Base-by-base conservation (phyloP, 2,329 filamentous ascomycete genomes). In the Amauroascus niger region DNA sequence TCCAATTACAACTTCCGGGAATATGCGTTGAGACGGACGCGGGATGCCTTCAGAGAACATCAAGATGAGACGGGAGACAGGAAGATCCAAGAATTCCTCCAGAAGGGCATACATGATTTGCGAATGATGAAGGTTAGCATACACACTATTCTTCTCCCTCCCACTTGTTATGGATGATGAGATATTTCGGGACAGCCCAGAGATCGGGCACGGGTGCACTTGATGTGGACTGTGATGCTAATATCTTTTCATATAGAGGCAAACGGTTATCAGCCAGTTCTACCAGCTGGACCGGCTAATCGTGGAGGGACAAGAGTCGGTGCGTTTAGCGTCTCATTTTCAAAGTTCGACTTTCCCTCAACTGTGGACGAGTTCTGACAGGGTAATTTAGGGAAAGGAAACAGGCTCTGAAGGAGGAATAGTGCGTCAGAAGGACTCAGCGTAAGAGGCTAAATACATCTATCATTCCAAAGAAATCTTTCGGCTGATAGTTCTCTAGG, bases 1-100 rank as follows among this genome's bases (percentile, higher is more conserved):
- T 81, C 88, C 58, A 82, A 86, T 62, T 98, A 97, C 77, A 98
- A 97, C 74, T 98, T 96, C 79, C 83, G 93, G 73, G 91, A 96
- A 70, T 98, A 98, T 72, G 90, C 93, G 52, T 86, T 84, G 72
- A 84, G 93, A 67, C 82, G 91, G 70, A 95, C 93, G 68, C 81
- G 80, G 68, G 93, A 97, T 75, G 84, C 88, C 3, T 98, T 97
- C 71, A 81, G 86, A 63, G 88, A 95, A 69, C 79, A 94, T 70
- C 79, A 81, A 70, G 68, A 71, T 53, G 84, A 88, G 64, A 74
- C 80, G 44, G 93, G 96, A 66, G 78, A 81, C 60, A 78, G 88
- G 58, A 77, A 79, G 72, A 78, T 95, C 69, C 89, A 97, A 71
- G 89, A 95, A 71, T 74, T 96, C 63, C 79, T 97, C 62, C 88